phyloP scores from a whole-genome alignment of 106 monocot genomes.

The Allium fistulosum region DNA sequence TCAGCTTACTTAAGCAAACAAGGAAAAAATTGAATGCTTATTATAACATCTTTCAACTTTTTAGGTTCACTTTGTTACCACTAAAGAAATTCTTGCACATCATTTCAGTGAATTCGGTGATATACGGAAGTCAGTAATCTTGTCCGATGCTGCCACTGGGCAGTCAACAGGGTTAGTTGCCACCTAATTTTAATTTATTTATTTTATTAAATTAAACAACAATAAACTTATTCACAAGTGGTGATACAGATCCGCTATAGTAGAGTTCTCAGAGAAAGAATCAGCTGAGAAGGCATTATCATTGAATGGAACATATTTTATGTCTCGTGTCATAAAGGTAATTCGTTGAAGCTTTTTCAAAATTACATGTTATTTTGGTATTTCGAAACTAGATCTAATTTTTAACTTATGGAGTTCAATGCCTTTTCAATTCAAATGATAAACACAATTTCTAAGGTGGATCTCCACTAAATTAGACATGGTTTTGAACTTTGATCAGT shows the following conservation, averaged over 20 bases:
- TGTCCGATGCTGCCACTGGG: neutral
- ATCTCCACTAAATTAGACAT: neutral
- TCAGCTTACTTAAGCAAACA: neutral
- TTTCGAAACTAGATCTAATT: neutral
- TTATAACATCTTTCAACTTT: slow-evolving; percentile 5
- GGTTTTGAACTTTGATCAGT: neutral
- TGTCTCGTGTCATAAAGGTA: slow-evolving; percentile 6
- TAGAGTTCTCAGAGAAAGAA: slow-evolving; percentile 4
- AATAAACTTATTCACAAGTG: neutral
- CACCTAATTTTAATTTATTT: neutral
- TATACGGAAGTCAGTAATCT: slow-evolving; percentile 66
- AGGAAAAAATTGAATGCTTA: neutral
- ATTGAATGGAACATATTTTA: slow-evolving; percentile 5
- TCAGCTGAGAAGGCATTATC: slow-evolving; percentile 10
- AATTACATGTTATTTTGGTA: neutral
- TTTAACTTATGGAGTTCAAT: neutral
- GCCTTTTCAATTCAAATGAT: neutral
- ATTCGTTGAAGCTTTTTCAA: neutral
- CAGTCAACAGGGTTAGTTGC: slow-evolving; percentile 2
- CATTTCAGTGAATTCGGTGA: slow-evolving; percentile 97
- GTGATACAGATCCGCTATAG: neutral
- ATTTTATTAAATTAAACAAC: neutral
- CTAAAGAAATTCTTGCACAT: slow-evolving; percentile 68
- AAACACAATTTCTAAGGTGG: neutral
- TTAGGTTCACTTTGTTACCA: slow-evolving; percentile 85